These are phyloP conservation scores for Saprolegnia parasitica DNA, from an alignment of 352 stramenopile species.

Conservation along the genomic window DNA sequence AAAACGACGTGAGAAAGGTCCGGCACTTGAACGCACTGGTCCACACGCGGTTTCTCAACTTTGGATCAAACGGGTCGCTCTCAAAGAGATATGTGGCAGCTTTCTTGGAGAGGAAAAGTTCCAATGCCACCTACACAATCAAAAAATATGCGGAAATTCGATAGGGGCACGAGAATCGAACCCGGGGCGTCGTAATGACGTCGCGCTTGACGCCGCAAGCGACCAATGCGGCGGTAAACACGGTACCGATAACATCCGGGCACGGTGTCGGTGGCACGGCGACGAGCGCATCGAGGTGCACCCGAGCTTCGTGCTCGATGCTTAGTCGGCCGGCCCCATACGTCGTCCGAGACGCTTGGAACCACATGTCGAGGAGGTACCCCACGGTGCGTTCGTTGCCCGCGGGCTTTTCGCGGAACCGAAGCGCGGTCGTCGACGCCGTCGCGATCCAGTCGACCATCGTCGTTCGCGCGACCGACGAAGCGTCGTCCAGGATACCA, in stretches of 20 bases:
- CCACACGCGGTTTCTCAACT: constrained; percentile 13
- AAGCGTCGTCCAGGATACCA: not conserved
- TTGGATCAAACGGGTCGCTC: constrained; percentile 12
- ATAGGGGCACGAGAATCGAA: not conserved
- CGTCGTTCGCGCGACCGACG: not conserved
- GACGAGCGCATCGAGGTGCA: constrained; percentile 40
- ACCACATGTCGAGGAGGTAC: constrained; percentile 21
- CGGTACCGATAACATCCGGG: not conserved
- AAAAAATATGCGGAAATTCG: not conserved
- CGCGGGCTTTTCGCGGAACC: not conserved
- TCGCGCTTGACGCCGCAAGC: constrained; percentile 43
- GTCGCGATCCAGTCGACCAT: not conserved
- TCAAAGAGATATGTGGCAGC: not conserved
- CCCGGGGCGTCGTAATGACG: constrained; percentile 13
- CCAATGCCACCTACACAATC: constrained; percentile 17
- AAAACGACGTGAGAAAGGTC: constrained; percentile 3
- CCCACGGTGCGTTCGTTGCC: constrained; percentile 19
- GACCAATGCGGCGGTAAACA: constrained; percentile 34
- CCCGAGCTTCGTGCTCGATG: constrained; percentile 32
- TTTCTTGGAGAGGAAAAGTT: constrained; percentile 23
- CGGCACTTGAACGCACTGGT: constrained; percentile 20
- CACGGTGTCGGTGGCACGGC: constrained; percentile 41
- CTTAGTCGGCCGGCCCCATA: not conserved
- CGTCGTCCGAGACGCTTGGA: not conserved
- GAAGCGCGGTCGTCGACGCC: not conserved